Evolutionary conservation across 331 rosid species (phyloP), one percentile per base, ranked within the genome.

Genomic region (Malus hybrid): DNA sequence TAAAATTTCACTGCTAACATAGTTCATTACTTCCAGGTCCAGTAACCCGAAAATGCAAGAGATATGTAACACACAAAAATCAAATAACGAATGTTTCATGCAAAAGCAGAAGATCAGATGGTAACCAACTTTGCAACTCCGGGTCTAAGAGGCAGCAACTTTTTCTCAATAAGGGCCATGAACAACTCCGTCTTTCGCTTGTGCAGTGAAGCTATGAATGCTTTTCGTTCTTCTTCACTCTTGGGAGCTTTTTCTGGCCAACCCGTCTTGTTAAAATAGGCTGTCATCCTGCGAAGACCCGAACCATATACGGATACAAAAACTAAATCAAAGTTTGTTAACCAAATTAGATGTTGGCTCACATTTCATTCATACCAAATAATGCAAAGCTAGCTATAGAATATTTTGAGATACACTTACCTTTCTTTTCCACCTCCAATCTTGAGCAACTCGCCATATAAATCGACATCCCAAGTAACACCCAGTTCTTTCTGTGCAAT

Each of bases 371-470:
- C 4, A 28, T 22, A 18, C 18, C 61, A 50, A 20, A 27, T 6
- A 18, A 11, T 24, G 28, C 4, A 57, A 64, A 64, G 42, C 46
- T 29, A 64, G 24, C 44, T 7, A 31, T 7, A 64, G 5, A 27
- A 2, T 64, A 4, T 19, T 46, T 48, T 16, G n/a, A 29, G 28
- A 50, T 15, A 63, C 10, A 42, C 22, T 67, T 75, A 92, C 99
- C 99, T 86, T 89, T 94, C 99, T 83, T 94, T 94, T 76, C 99
- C 99, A 61, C 99, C 99, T 80, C 99, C 99, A 80, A 94, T 94
- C 83, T 94, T 92, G 87, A 94, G 99, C 81, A 94, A 83, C 77
- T 94, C 97, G 12, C 99, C 99, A 7, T 94, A 94, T 86, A 94
- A 88, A 57, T 94, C 99, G 44, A 94, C 99, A 82, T 90, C 96